A percentile compares a stretch with the other conserved stretches of the same genome.
phyloP scores from a whole-genome alignment of 148 eudicot genomes.

The Limonium bicolor region DNA sequence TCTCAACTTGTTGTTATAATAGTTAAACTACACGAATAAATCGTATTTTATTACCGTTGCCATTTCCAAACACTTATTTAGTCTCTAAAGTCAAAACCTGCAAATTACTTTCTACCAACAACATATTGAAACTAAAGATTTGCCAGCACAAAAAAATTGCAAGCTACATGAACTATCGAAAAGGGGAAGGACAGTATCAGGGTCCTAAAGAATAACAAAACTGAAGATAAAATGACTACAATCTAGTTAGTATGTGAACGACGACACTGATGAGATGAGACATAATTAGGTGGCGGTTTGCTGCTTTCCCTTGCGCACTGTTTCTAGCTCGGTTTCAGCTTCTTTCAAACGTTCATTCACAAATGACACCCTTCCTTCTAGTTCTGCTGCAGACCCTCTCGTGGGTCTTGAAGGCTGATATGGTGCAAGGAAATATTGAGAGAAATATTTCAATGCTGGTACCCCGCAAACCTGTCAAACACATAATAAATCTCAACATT shows the following conservation, averaged over 20 bases:
- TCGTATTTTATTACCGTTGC: too few relatives aligned
- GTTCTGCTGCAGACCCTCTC: constrained; percentile 48
- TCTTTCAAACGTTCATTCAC: constrained; percentile 48
- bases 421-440: constrained; percentile 19
- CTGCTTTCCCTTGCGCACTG: constrained; percentile 29
- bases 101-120: not conserved
- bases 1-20: too few relatives aligned
- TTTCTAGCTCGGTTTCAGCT: constrained; percentile 77
- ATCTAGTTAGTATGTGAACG: not conserved
- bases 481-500: too few relatives aligned
- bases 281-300: not conserved
- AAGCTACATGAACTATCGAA: not conserved
- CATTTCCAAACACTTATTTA: too few relatives aligned
- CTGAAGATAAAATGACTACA: not conserved
- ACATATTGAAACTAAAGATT: not conserved
- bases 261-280: not conserved
- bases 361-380: constrained; percentile 49
- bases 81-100: too few relatives aligned
- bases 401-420: constrained; percentile 15
- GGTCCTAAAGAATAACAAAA: not conserved
- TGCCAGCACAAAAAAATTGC: not conserved
- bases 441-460: constrained; percentile 22
- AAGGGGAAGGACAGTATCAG: too few relatives aligned
- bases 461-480: constrained; percentile 77
- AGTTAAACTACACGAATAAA: too few relatives aligned